Evolutionary conservation across 164 flowering plant genomes (phyloP).

Genomic region (Litsea cubeba): DNA sequence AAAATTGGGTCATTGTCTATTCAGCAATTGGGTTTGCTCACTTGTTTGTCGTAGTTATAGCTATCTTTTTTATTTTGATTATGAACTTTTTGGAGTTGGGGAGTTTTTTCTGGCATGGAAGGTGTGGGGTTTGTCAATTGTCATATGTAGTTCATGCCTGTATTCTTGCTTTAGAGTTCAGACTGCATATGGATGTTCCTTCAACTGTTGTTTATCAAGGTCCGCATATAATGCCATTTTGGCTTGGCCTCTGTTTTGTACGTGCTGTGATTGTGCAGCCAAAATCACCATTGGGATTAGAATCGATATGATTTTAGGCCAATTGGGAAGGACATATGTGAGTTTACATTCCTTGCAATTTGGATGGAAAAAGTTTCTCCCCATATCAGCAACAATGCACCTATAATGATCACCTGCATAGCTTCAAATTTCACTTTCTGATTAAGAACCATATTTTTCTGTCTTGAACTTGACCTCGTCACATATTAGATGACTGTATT

Average conservation of each 20-base stretch:
- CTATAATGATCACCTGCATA: background rate
- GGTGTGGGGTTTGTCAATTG: background rate
- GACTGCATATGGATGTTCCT: background rate
- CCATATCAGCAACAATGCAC: background rate
- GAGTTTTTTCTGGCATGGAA: background rate
- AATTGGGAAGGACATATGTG: background rate
- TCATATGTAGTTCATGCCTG: background rate
- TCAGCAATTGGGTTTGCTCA: background rate
- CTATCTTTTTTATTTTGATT: background rate
- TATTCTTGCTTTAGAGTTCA: background rate
- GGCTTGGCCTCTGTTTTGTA: background rate
- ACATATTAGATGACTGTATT: too few species aligned
- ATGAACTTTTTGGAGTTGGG: background rate
- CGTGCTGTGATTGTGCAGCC: background rate
- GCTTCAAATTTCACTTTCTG: too few species aligned
- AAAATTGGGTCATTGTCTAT: background rate
- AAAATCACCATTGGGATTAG: background rate
- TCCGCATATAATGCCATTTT: background rate
- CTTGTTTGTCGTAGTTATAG: background rate
- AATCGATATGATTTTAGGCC: background rate
- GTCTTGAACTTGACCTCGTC: too few species aligned
- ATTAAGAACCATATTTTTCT: too few species aligned
- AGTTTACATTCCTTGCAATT: background rate
- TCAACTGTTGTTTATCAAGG: background rate
- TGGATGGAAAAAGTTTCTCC: background rate